A percentile compares a stretch with the other conserved stretches of the same genome.
phyloP scores from a whole-genome alignment of 1,139 yeast species.

The Yamadazyma epiphylla region DNA sequence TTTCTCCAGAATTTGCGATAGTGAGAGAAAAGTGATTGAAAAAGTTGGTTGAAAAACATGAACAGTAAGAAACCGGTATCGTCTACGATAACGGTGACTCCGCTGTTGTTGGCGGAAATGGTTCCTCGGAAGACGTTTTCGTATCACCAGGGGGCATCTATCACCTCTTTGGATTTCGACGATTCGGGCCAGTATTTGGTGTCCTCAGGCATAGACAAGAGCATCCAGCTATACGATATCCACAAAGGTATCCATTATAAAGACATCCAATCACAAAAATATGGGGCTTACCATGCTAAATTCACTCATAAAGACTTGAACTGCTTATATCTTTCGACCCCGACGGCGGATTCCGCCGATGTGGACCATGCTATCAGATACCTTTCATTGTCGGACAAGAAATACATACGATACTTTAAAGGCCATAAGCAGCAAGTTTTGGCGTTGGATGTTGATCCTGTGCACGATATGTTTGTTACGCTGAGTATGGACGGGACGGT shows the following conservation, averaged over 20 bases:
- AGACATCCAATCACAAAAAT: slow-evolving; percentile 79
- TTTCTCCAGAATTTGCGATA: neutral
- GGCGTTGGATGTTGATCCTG: slow-evolving; percentile 70
- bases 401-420: slow-evolving; percentile 76
- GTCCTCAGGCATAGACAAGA: slow-evolving; percentile 77
- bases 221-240: slow-evolving; percentile 80
- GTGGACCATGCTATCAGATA: slow-evolving; percentile 72
- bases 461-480: slow-evolving; percentile 63
- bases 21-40: too few relatives aligned
- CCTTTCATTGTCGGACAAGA: slow-evolving; percentile 72
- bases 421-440: slow-evolving; percentile 82
- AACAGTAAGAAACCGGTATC: too few relatives aligned
- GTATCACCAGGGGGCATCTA: slow-evolving; percentile 53
- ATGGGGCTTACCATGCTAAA: slow-evolving; percentile 84
- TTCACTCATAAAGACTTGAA: slow-evolving; percentile 76
- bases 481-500: slow-evolving; percentile 77
- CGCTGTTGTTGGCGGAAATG: slow-evolving; percentile 1
- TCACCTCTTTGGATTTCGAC: slow-evolving; percentile 83
- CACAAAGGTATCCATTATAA: slow-evolving; percentile 62
- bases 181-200: slow-evolving; percentile 78
- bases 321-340: slow-evolving; percentile 81
- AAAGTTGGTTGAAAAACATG: too few relatives aligned
- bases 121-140: slow-evolving; percentile 57
- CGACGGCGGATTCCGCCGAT: slow-evolving; percentile 15
- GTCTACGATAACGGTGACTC: neutral